A percentile compares a stretch with the other conserved stretches of the same genome.
phyloP scores from a whole-genome alignment of 2,329 filamentous ascomycete genomes.

The Talaromyces funiculosus region DNA sequence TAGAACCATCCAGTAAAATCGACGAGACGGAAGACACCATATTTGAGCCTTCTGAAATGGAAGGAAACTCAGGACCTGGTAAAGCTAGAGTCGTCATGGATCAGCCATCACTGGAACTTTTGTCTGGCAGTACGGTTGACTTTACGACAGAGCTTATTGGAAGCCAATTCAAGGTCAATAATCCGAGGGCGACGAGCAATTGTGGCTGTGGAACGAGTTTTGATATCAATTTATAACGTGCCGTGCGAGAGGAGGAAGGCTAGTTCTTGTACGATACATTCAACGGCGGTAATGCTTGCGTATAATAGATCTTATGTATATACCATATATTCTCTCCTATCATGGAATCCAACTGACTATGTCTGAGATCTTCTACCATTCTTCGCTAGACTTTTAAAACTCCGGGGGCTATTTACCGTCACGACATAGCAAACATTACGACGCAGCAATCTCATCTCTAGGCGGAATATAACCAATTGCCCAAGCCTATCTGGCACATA shows the following conservation, averaged over 20 bases:
- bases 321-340: not conserved
- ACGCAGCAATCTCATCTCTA: no score
- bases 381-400: not conserved
- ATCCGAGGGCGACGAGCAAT: constrained; percentile 83
- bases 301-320: not conserved
- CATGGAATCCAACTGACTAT: not conserved
- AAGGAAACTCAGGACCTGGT: constrained; percentile 29
- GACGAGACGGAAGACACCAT: constrained; percentile 77
- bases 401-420: not conserved
- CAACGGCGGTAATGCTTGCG: not conserved
- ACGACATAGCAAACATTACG: no score
- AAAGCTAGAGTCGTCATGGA: constrained; percentile 83
- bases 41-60: constrained; percentile 60
- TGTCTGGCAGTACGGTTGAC: constrained; percentile 92
- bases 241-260: not conserved
- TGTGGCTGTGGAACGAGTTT: constrained; percentile 98
- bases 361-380: not conserved
- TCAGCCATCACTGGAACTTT: constrained; percentile 73
- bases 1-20: constrained; percentile 56
- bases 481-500: not conserved
- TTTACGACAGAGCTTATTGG: constrained; percentile 95
- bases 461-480: no score
- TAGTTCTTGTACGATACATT: not conserved
- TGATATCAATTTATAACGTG: constrained; percentile 62
- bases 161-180: constrained; percentile 95